Base-by-base conservation (phyloP, 768 basidiomycete species). In the Hericium erinaceus region DNA sequence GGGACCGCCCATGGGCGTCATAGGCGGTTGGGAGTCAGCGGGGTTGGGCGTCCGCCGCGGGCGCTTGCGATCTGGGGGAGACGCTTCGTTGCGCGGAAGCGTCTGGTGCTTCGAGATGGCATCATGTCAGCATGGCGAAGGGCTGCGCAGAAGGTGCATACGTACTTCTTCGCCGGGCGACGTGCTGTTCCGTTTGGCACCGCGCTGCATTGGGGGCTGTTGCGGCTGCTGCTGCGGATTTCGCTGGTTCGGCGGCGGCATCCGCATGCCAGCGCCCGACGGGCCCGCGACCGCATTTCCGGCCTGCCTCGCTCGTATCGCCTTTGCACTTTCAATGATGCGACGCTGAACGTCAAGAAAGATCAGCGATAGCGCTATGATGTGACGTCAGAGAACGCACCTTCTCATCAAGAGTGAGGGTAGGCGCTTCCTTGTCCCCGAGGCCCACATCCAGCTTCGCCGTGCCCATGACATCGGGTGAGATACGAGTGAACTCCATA, bases 321-420 rank as follows among this genome's bases (percentile, higher is more conserved):
- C 39, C 24, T 12, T 57, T n/a, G 68, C 65, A 0, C 62, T 0
- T 1, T 22, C 46, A 24, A 78, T 26, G 40, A 82, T 70, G 20
- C 69, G 69, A 64, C 58, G 68, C 79, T 80, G 52, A 61, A 44
- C 58, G 48, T 60, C 18, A 12, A 37, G 15, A 39, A 53, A 26
- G 9, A 57, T 11, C 33, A 54, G 40, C 39, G 51, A 48, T 15
- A 22, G n/a, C 33, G 52, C 53, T 58, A 66, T 58, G 39, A 40
- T 50, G 26, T 37, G 1, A 26, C 20, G 26, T 24, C 10, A 22
- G 28, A 33, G 4, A 4, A 57, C 70, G 46, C 60, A 86, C 87
- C 79, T 87, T 89, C n/a, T 89, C 87, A 0, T 73, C 69, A n/a
- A 65, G 33, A 39, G 73, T 76, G 61, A 85, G 65, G 15, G 69